Percentiles rank a stretch among this genome's conserved stretches.
Evolutionary conservation across 257 asterid genomes (phyloP).

Genomic region (Nemophila menziesii): DNA sequence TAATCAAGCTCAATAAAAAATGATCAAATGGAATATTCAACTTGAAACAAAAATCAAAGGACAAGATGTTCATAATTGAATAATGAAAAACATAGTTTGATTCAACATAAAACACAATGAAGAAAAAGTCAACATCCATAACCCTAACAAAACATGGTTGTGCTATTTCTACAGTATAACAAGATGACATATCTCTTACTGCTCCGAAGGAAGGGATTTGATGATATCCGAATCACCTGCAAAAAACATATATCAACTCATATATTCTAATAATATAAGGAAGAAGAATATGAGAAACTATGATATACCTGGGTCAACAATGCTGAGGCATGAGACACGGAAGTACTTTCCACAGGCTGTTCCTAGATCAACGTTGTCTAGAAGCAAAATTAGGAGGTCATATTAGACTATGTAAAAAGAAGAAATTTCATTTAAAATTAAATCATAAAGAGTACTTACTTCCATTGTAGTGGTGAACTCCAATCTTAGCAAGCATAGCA

Average conservation of each 20-base stretch:
- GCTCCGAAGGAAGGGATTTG: constrained; percentile 50
- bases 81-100: neutral
- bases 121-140: neutral
- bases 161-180: neutral
- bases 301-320: constrained; percentile 46
- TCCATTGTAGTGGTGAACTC: constrained; percentile 71
- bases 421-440: neutral
- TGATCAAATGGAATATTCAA: neutral
- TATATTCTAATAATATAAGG: neutral
- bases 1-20: neutral
- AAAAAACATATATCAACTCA: neutral
- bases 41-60: constrained; percentile 2
- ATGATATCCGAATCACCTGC: constrained; percentile 74
- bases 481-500: constrained; percentile 78
- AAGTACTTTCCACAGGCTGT: constrained; percentile 63
- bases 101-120: neutral
- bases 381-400: neutral
- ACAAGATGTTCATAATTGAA: constrained; percentile 2
- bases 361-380: constrained; percentile 77
- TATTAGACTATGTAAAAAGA: neutral
- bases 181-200: constrained; percentile 13
- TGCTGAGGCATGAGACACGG: constrained; percentile 74
- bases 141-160: constrained; percentile 4
- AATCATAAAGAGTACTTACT: constrained; percentile 28
- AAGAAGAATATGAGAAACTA: neutral